Base-by-base conservation (phyloP, 2,329 filamentous ascomycete species). In the Colletotrichum spinosum region DNA sequence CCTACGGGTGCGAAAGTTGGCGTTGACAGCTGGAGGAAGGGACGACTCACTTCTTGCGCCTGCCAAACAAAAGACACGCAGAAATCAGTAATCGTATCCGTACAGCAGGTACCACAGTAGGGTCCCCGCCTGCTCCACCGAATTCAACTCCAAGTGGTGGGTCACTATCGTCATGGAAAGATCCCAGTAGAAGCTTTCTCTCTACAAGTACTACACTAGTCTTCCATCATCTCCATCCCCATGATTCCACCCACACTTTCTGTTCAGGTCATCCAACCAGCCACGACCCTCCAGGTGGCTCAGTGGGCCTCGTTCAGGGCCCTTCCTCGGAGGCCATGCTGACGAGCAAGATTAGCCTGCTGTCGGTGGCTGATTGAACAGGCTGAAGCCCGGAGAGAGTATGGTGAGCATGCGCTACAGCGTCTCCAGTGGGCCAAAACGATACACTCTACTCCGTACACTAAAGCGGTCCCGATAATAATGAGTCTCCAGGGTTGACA, bases 401-500 rank as follows among this genome's bases (percentile, higher is more conserved):
- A 65, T 53, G 46, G 58, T 62, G 37, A 56, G 37, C 35, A 37
- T 51, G 46, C 62, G 46, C 48, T 51, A 56, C 35, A 42, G 52
- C 44, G 13, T 38, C 37, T 39, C 33, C 39, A 42, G 46, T 61
- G 41, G 51, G 51, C 38, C 52, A 48, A 58, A 42, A 65, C 25
- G 41, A 54, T 35, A 37, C 25, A 5, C 25, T 4, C 25, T 25
- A 5, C 25, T 25, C 25, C 25, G 25, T 5, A 17, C 17, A 17
- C 17, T 17, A 25, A 25, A 25, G 25, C 25, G 25, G 41, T 52
- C 48, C 62, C 62, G 58, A 62, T 48, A 62, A 57, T 48, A 49
- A 49, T 25, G 42, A 52, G 58, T 15, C 39, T 15, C 41, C 52
- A 62, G 52, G 58, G 42, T 52, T 58, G 46, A 48, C 51, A 65